Percentiles rank a stretch among this genome's conserved stretches.
phyloP scores from a whole-genome alignment of 768 basidiomycete genomes.

The Kwoniella newhampshirensis region DNA sequence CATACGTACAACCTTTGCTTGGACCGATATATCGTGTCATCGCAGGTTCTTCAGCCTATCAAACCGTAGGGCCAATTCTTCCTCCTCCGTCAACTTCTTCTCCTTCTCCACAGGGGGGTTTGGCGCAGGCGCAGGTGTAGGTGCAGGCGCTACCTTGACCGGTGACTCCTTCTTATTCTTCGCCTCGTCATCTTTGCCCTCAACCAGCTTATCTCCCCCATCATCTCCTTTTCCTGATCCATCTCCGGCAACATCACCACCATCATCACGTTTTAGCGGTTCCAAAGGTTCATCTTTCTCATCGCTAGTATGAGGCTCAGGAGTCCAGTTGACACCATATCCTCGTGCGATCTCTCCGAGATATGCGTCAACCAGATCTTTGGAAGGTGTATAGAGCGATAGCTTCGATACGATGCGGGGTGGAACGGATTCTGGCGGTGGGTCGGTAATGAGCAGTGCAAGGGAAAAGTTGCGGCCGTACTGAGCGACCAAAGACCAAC shows the following conservation, averaged over 20 bases:
- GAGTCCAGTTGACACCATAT: slow-evolving; percentile 71
- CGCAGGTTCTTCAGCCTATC: slow-evolving; percentile 81
- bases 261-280: slow-evolving; percentile 37
- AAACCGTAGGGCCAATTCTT: slow-evolving; percentile 73
- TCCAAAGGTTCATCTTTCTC: slow-evolving; percentile 19
- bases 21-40: slow-evolving; percentile 14
- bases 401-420: slow-evolving; percentile 78
- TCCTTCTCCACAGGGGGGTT: slow-evolving; percentile 10
- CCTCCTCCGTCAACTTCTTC: slow-evolving; percentile 49
- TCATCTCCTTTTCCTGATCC: slow-evolving; percentile 9
- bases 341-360: slow-evolving; percentile 83
- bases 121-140: slow-evolving; percentile 8
- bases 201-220: slow-evolving; percentile 35
- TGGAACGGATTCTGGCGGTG: slow-evolving; percentile 68
- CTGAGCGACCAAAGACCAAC: slow-evolving; percentile 24
- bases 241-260: slow-evolving; percentile 31
- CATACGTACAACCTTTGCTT: background rate
- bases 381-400: slow-evolving; percentile 65
- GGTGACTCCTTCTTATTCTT: slow-evolving; percentile 23
- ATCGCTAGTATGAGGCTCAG: slow-evolving; percentile 46
- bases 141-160: slow-evolving; percentile 29
- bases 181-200: slow-evolving; percentile 1
- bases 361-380: slow-evolving; percentile 80
- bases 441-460: slow-evolving; percentile 78
- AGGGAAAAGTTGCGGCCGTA: slow-evolving; percentile 86